Percentiles rank a stretch among this genome's conserved stretches.
Evolutionary conservation across 2,329 filamentous ascomycete genomes (phyloP).

Genomic region (Cladosporium halotolerans): DNA sequence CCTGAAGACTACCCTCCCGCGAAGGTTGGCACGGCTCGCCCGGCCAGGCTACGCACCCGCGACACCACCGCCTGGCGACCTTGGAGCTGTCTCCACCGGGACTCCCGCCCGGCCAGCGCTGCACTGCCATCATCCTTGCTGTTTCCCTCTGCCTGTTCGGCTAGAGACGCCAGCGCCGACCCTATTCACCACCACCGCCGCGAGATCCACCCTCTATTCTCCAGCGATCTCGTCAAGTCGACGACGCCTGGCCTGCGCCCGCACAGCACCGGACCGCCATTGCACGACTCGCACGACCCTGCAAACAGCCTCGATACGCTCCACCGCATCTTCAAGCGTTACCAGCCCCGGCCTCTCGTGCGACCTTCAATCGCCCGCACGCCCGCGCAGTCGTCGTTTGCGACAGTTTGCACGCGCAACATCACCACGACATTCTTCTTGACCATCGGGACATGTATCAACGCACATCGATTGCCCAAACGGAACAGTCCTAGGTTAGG

Average conservation of each 20-base stretch:
- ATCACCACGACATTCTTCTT: background rate
- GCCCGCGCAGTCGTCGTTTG: background rate
- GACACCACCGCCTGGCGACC: no score
- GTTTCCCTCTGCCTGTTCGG: background rate
- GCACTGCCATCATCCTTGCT: no score
- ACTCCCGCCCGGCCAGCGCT: no score
- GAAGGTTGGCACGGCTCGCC: background rate
- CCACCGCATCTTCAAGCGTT: conserved; percentile 6
- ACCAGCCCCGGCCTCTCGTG: background rate
- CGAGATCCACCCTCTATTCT: no score
- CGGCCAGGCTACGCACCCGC: no score
- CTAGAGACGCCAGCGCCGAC: background rate
- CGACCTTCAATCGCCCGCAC: background rate
- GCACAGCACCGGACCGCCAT: background rate
- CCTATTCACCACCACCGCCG: background rate
- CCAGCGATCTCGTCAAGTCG: background rate
- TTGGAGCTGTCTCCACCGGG: no score
- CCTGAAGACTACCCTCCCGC: background rate
- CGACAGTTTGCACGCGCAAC: conserved; percentile 8
- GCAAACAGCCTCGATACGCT: background rate
- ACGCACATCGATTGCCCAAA: background rate
- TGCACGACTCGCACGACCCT: conserved; percentile 2
- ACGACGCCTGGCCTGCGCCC: background rate
- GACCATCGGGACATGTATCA: conserved; percentile 10
- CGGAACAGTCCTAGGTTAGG: conserved; percentile 4